Percentiles rank a stretch among this genome's conserved stretches.
Evolutionary conservation across 78 protist species (phyloP).

Genomic region (Cavenderia fasciculata): DNA sequence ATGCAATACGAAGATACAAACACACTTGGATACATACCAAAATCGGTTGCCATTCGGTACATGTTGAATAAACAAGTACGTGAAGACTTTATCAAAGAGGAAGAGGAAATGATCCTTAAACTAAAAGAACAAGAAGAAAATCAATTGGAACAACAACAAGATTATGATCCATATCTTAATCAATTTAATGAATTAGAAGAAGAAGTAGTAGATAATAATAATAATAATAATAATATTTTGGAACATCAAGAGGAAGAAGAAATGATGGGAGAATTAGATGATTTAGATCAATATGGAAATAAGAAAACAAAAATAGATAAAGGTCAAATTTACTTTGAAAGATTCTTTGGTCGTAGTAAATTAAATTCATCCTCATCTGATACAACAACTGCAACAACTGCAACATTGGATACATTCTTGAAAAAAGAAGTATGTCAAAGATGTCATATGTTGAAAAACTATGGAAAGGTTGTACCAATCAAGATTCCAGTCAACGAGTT

Average conservation of each 20-base stretch:
- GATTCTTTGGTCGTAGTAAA: not conserved
- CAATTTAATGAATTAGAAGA: no score
- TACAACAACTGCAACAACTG: no score
- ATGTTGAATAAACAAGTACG: not conserved
- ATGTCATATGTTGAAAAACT: conserved; percentile 71
- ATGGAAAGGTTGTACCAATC: conserved; percentile 59
- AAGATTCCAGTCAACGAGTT: conserved; percentile 50
- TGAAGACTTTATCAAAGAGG: no score
- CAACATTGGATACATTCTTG: no score
- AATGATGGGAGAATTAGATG: not conserved
- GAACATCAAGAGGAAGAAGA: conserved; percentile 13
- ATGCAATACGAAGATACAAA: conserved; percentile 37
- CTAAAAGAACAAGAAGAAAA: not conserved
- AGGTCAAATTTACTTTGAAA: not conserved
- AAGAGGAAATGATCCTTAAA: no score
- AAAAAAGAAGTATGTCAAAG: conserved; percentile 61
- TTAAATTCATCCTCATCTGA: not conserved
- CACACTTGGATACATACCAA: conserved; percentile 53
- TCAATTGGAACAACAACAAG: not conserved
- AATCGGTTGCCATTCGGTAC: conserved; percentile 43
- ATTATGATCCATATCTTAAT: no score
- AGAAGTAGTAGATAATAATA: no score
- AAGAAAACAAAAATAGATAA: not conserved
- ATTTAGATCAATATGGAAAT: not conserved
- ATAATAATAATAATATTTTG: no score